Evolutionary conservation across 192 early-diverging fungal species (phyloP), one percentile per base, ranked within the genome.

Genomic region (Podila verticillata): DNA sequence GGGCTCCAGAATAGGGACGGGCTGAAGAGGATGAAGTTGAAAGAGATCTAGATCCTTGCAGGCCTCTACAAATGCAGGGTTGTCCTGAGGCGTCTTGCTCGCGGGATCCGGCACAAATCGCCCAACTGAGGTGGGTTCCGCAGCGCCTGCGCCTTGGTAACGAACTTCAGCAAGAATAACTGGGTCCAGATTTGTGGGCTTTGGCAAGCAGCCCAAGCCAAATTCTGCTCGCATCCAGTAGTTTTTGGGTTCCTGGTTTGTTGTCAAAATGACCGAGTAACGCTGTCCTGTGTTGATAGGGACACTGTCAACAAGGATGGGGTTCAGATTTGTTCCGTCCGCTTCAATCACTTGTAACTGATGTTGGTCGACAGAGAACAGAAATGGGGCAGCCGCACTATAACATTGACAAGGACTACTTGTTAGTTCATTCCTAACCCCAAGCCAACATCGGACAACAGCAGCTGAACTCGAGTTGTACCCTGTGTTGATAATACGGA

Each of bases 281-380:
- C 86, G 74, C 66, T 87, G 86, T 39, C 83, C 86, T 22, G 83
- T 49, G 54, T 84, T 80, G 49, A 87, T 81, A 0, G 84, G 73
- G 26, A 87, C n/a, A 57, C 78, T 77, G 49, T 82, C 68, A 6
- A 85, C 74, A 54, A 68, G 60, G 28, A 81, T 61, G 5, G 68
- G 73, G 36, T 73, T 72, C 22, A 72, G 62, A 34, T 77, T 59
- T 7, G 78, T 82, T 24, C 93, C 93, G 35, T 94, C 93, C 5
- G 88, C 89, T 83, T 94, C 93, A 70, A 94, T 91, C 20, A 94
- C 81, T 30, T 87, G 82, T 70, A 94, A 72, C 10, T 82, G 67
- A 81, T 93, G 93, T 17, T 89, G 85, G 73, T 92, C 91, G 63
- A 95, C 89, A 48, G 87, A 89, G 70, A 95, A 85, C 56, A 84